A percentile compares a stretch with the other conserved stretches of the same genome.
These are phyloP conservation scores for Penicillium mononematosum DNA, from an alignment of 495 filamentous ascomycete genomes.

Conservation along the genomic window DNA sequence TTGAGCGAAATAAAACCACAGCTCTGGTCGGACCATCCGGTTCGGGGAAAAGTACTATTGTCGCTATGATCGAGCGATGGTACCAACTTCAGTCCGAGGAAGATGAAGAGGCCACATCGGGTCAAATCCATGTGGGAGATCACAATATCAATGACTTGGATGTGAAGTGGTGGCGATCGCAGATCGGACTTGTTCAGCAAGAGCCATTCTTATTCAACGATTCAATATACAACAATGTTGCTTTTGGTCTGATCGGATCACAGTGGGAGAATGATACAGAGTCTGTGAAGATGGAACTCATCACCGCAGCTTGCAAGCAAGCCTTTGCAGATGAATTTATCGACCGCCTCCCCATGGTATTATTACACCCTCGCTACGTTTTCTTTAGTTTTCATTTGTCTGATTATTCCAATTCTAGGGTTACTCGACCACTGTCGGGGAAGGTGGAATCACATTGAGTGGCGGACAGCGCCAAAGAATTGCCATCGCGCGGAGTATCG, in stretches of 20 bases:
- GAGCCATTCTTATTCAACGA: constrained; percentile 59
- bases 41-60: too few species aligned
- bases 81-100: constrained; percentile 54
- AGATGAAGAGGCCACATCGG: constrained; percentile 57
- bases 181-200: constrained; percentile 69
- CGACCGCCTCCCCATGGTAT: constrained; percentile 30
- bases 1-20: too few species aligned
- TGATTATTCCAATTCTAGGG: constrained; percentile 16
- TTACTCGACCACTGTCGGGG: constrained; percentile 40
- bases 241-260: constrained; percentile 69
- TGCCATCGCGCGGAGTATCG: constrained; percentile 72
- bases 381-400: too few species aligned
- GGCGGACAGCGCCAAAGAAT: constrained; percentile 60
- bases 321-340: constrained; percentile 50
- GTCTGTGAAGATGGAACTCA: constrained; percentile 43
- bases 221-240: constrained; percentile 77
- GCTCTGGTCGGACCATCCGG: too few species aligned
- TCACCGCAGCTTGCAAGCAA: constrained; percentile 63
- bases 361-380: too few species aligned
- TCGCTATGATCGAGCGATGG: too few species aligned
- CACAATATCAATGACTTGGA: constrained; percentile 60
- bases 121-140: constrained; percentile 16
- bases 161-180: constrained; percentile 75
- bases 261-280: constrained; percentile 53
- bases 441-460: constrained; percentile 35